phyloP scores from a whole-genome alignment of 257 asterid species.

The Oldenlandia corymbosa region DNA sequence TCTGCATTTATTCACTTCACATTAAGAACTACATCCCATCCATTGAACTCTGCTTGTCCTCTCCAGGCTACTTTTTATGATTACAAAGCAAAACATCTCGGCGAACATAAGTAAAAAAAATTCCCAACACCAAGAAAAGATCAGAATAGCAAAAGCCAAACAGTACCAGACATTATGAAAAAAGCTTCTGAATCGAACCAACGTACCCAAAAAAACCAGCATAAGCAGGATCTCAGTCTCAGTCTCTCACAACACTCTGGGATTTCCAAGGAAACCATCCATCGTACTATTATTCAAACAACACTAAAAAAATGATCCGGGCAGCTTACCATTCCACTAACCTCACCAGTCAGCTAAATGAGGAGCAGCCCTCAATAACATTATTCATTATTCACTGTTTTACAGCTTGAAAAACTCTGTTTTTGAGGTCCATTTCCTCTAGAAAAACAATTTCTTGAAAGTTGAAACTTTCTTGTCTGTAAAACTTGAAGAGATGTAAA shows the following conservation, averaged over 20 bases:
- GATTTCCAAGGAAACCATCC: background rate
- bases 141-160: background rate
- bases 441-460: too few species aligned
- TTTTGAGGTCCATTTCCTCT: conserved; percentile 5
- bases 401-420: conserved; percentile 5
- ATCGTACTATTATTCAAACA: background rate
- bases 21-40: conserved; percentile 1
- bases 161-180: conserved; percentile 6
- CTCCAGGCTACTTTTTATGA: conserved; percentile 1
- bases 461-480: too few species aligned
- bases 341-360: conserved; percentile 2
- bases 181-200: conserved; percentile 7
- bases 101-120: background rate
- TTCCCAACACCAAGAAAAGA: conserved; percentile 4
- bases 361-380: conserved; percentile 1
- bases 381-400: background rate
- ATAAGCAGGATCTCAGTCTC: conserved; percentile 5
- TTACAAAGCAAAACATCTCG: conserved; percentile 1
- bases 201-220: conserved; percentile 12
- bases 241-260: background rate
- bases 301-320: background rate
- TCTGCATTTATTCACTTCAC: background rate
- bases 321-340: conserved; percentile 7
- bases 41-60: conserved; percentile 6
- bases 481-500: background rate